Evolutionary conservation across 805 yeast species (phyloP).

Genomic region (Metschnikowia rubicola): DNA sequence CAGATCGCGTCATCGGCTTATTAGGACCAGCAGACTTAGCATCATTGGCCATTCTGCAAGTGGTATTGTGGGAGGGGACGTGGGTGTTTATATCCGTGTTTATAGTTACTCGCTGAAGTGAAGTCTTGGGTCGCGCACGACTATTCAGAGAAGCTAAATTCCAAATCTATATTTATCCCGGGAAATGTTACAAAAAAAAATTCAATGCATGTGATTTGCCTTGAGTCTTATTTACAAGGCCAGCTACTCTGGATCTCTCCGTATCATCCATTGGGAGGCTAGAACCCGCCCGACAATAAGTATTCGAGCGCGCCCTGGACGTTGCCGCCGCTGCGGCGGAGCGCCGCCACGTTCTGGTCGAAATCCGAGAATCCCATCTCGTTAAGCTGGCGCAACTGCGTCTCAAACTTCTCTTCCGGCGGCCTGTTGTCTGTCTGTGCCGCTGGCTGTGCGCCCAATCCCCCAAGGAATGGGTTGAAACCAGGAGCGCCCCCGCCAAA

Average conservation of each 20-base stretch:
- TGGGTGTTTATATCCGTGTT: not conserved
- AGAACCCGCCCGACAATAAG: slow-evolving; percentile 39
- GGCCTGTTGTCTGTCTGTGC: slow-evolving; percentile 39
- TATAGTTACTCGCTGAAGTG: not conserved
- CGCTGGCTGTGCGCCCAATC: slow-evolving; percentile 22
- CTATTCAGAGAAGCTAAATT: not conserved
- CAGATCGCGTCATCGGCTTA: no score
- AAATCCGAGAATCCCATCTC: slow-evolving; percentile 78
- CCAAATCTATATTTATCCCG: not conserved
- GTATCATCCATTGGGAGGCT: no score
- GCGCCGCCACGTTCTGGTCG: slow-evolving; percentile 85
- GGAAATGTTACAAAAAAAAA: not conserved
- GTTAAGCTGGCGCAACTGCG: slow-evolving; percentile 43
- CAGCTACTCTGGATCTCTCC: no score
- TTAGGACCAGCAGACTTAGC: no score
- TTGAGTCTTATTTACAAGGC: no score
- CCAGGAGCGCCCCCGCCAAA: slow-evolving; percentile 33
- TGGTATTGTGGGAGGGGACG: no score
- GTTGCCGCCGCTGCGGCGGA: slow-evolving; percentile 93
- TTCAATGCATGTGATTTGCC: not conserved
- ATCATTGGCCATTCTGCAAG: no score
- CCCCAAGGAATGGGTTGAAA: slow-evolving; percentile 54
- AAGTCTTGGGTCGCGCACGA: slow-evolving; percentile 12
- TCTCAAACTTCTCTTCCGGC: slow-evolving; percentile 44
- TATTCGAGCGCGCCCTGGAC: slow-evolving; percentile 96